Base-by-base conservation (phyloP, 306 rosid genomes). In the Nissolia schottii region DNA sequence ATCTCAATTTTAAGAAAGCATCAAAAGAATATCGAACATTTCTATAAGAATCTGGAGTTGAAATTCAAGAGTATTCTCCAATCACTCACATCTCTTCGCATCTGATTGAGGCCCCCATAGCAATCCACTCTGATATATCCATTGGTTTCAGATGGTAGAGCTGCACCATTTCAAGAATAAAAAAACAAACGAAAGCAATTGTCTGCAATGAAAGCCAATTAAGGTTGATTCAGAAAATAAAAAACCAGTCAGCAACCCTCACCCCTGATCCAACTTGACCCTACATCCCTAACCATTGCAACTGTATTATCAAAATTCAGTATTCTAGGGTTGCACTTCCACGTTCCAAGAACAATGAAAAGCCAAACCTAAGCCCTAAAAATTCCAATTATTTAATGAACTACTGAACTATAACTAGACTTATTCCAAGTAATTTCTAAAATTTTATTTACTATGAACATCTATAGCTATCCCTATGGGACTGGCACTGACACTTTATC, bases 71-170 rank as follows among this genome's bases (percentile, higher is more conserved):
- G 55, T 29, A 71, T 49, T 63, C 15, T 46, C 13, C 19, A 54
- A 66, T 48, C 59, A 78, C 96, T 81, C 77, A 91, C 99, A 85
- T 91, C 99, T 91, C 97, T 87, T 79, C 96, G 87, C 92, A 89
- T 91, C 88, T 91, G 95, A 80, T 94, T 94, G 80, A 91, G 96
- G 56, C 97, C 99, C 3, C 96, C 96, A 62, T 86, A 88, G 89
- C 99, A 94, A 89, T 91, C 97, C 86, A 91, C 96, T 46, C 91
- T 82, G 66, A 94, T 89, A 67, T 86, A 94, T 81, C 97, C 96
- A 69, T 82, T 94, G 77, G 83, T 80, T 76, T 88, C 75, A 18
- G 77, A 80, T 10, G 90, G 96, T 23, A 88, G 88, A 85, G 88
- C 96, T 81, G 97, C 93, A 89, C 89, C 83, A 82, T 82, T 78